These are phyloP conservation scores for Allium cepa DNA, from an alignment of 106 monocot species.

Conservation along the genomic window DNA sequence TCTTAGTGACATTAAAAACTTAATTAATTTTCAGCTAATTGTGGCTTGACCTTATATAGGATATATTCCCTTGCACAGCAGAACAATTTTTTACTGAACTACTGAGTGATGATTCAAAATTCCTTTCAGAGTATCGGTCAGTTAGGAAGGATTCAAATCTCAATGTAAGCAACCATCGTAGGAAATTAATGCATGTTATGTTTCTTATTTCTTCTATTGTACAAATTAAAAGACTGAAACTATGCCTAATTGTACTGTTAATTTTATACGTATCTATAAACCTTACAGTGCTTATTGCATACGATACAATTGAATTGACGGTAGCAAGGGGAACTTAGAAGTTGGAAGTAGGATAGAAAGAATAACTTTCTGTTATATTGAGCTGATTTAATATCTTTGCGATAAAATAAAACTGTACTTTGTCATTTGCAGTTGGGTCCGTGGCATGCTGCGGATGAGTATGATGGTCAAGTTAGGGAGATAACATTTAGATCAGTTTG, in stretches of 20 bases:
- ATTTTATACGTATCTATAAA: too few relatives aligned
- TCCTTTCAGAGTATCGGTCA: slow-evolving; percentile 64
- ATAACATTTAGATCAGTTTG: slow-evolving; percentile 89
- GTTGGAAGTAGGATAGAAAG: too few relatives aligned
- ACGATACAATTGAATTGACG: too few relatives aligned
- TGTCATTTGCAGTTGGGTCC: slow-evolving; percentile 56
- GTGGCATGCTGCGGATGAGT: slow-evolving; percentile 94
- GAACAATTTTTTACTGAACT: slow-evolving; percentile 74
- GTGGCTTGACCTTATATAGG: slow-evolving; percentile 25
- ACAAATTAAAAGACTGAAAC: too few relatives aligned
- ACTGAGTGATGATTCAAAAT: slow-evolving; percentile 75
- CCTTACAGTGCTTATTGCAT: too few relatives aligned
- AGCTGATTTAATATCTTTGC: background rate
- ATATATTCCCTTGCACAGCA: slow-evolving; percentile 80
- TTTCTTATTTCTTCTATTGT: too few relatives aligned
- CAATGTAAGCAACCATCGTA: slow-evolving; percentile 39
- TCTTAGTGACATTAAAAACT: too few relatives aligned
- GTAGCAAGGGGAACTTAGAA: too few relatives aligned
- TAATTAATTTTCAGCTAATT: slow-evolving; percentile 3
- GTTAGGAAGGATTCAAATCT: slow-evolving; percentile 80
- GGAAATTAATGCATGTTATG: too few relatives aligned
- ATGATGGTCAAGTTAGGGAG: slow-evolving; percentile 92
- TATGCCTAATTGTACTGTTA: too few relatives aligned
- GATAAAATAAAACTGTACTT: background rate
- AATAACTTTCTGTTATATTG: too few relatives aligned